Percentiles rank a stretch among this genome's conserved stretches.
Conservation (phyloP, 2,329 filamentous ascomycete genomes). For the Teratosphaeria zuluensis region DNA sequence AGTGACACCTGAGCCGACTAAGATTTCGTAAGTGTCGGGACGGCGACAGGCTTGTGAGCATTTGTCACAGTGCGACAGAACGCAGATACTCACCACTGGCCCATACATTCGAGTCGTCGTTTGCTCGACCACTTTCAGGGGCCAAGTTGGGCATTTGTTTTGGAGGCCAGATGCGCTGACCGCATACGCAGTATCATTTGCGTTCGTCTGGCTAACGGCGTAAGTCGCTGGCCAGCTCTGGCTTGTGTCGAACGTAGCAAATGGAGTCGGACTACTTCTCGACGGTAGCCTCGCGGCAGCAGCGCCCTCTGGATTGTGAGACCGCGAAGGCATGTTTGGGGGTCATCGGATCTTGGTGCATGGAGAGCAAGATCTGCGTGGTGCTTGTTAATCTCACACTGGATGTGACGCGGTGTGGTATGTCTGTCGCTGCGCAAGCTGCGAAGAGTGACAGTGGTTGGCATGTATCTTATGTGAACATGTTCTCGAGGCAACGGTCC, state of each 20-base stretch:
- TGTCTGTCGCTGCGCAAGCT: neutral
- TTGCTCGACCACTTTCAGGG: neutral
- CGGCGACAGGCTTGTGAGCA: too few relatives aligned
- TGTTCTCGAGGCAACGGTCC: neutral
- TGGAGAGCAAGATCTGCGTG: neutral
- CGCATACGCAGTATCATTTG: neutral
- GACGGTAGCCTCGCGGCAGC: neutral
- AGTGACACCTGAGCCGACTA: too few relatives aligned
- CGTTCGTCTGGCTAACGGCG: neutral
- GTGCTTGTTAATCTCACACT: neutral
- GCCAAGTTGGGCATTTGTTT: neutral
- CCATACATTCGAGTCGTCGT: too few relatives aligned
- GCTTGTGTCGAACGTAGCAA: neutral
- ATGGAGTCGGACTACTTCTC: neutral
- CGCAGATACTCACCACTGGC: too few relatives aligned
- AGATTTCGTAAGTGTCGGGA: too few relatives aligned
- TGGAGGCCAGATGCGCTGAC: neutral
- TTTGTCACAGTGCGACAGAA: too few relatives aligned
- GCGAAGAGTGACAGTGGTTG: neutral
- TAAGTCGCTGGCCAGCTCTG: neutral
- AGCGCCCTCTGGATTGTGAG: neutral
- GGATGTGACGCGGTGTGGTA: neutral
- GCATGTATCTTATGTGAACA: neutral
- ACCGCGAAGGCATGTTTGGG: neutral
- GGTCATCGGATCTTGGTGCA: neutral